Evolutionary conservation across 2,329 filamentous ascomycete genomes (phyloP), one percentile per base, ranked within the genome.

Genomic region (Zarea fungicola): DNA sequence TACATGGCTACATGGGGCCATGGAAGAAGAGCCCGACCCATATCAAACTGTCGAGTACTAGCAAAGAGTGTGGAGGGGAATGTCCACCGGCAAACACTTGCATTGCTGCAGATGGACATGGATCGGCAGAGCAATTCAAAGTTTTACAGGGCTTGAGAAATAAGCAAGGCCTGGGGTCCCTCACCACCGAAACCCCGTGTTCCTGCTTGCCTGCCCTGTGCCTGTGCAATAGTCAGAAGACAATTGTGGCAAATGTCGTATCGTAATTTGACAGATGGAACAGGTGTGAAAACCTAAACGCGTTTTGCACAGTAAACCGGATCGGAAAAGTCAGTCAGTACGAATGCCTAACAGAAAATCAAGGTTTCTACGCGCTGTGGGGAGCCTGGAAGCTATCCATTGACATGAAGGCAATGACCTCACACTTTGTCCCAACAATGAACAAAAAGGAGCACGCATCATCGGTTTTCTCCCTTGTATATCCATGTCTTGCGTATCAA

Each of bases 91-190:
- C 34, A 46, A 46, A n/a, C 13, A 23, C 18, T 46, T 19, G 43
- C 9, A n/a, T 22, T 36, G 6, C 25, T 18, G 34, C 13, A 18
- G 25, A 39, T 26, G 43, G 34, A 18, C 43, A 19, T 14, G 23
- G 34, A 46, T 46, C 26, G 43, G 26, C 34, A 46, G 23, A 37
- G 13, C 32, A 37, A 21, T 46, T 22, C 32, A 46, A 28, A 46
- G 32, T 21, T 19, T 44, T 18, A 4, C 29, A n/a, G 13, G 29
- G 6, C 29, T 32, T 14, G 26, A 13, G 29, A 32, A n/a, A 10
- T 32, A 32, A n/a, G 16, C 29, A 32, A 14, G 29, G 29, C n/a
- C n/a, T n/a, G n/a, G n/a, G n/a, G n/a, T n/a, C n/a, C n/a, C n/a
- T n/a, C n/a, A n/a, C n/a, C n/a, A n/a, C n/a, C n/a, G n/a, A n/a